Base-by-base conservation (phyloP, 2,329 filamentous ascomycete genomes). In the Ophiostoma sp. region DNA sequence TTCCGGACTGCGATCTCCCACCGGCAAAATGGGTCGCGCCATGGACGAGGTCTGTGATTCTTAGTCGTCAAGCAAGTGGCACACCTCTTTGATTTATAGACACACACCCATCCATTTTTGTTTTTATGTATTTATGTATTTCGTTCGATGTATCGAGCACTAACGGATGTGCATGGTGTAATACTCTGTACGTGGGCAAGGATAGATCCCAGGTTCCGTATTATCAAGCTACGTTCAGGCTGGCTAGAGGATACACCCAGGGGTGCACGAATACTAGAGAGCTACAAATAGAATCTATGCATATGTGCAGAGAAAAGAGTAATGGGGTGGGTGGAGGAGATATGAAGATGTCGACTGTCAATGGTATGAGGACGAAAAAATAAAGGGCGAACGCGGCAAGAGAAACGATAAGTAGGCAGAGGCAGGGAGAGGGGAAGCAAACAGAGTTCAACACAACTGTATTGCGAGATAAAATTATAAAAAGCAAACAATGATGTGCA, bases 1-100 rank as follows among this genome's bases (percentile, higher is more conserved):
- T 74, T 73, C 79, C 80, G 79, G 80, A 78, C 78, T 71, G 69
- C 73, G 74, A 75, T 75, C 74, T 74, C 70, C 73, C 73, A 74
- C 74, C 75, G 76, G 75, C 74, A 75, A 76, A 75, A 76, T 73
- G 76, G 76, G 72, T 71, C 73, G 71, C 41, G 27, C 57, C 23
- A 66, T 67, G 52, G 10, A 57, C 74, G 52, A 73, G 76, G 57
- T 17, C 57, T 17, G 23, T 20, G 15, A 65, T 23, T 23, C 35
- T 39, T 39, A 39, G 33, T 39, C 20, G 35, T 39, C 15, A 7
- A 65, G 62, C 11, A 23, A 65, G 20, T n/a, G 2, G 23, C 17
- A 65, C 62, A 20, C n/a, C 62, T n/a, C 3, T 23, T 6, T 35
- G 20, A 20, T 15, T 11, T 39, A 20, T 39, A 35, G 15, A n/a